A percentile compares a stretch with the other conserved stretches of the same genome.
Conservation (phyloP, 371 early-diverging fungal genomes). For the Mucor velutinosus region DNA sequence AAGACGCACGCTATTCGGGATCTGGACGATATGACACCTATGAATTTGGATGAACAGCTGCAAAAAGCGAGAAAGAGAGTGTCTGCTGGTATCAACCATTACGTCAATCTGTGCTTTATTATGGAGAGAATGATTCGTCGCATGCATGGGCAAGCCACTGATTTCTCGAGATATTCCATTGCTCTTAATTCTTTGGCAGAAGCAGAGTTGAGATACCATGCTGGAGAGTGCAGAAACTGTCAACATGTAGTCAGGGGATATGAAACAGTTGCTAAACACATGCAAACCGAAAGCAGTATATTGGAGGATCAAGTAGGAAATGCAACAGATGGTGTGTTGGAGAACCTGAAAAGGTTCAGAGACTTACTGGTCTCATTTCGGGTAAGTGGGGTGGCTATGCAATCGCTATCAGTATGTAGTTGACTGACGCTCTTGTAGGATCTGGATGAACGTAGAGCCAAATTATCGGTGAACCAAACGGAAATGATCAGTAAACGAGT, state of each 20-base stretch:
- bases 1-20: constrained; percentile 34
- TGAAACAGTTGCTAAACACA: constrained; percentile 60
- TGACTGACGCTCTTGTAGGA: constrained; percentile 19
- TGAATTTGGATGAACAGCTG: constrained; percentile 56
- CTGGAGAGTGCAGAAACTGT: constrained; percentile 63
- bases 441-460: constrained; percentile 35
- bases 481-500: constrained; percentile 40
- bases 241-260: constrained; percentile 61
- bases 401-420: not conserved
- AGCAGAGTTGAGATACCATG: constrained; percentile 63
- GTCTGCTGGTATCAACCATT: constrained; percentile 58
- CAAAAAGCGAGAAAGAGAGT: constrained; percentile 55
- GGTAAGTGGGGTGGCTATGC: constrained; percentile 37
- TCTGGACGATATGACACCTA: constrained; percentile 41
- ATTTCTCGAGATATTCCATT: constrained; percentile 59
- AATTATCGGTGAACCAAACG: constrained; percentile 38
- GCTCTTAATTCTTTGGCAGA: constrained; percentile 62
- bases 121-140: constrained; percentile 71
- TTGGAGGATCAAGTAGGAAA: constrained; percentile 59
- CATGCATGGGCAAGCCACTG: constrained; percentile 65
- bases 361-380: constrained; percentile 68
- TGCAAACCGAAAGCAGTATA: constrained; percentile 54
- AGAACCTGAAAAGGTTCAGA: constrained; percentile 70
- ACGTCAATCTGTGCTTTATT: constrained; percentile 61
- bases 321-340: constrained; percentile 58